Evolutionary conservation across 306 rosid species (phyloP).

Genomic region (Astragalus glycyphyllos): DNA sequence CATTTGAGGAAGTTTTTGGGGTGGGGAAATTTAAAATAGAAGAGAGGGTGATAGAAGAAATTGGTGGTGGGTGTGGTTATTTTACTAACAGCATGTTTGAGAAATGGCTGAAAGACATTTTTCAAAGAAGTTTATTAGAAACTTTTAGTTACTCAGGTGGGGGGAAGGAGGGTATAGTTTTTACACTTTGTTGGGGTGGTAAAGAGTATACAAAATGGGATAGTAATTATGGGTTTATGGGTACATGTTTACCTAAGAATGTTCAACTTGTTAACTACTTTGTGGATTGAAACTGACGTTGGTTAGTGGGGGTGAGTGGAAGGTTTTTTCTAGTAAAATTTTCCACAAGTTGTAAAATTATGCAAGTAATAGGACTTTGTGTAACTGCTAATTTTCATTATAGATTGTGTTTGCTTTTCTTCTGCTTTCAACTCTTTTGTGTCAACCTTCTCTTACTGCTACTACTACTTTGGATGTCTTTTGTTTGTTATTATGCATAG

Average conservation of each 20-base stretch:
- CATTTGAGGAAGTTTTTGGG: constrained; percentile 63
- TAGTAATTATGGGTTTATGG: constrained; percentile 80
- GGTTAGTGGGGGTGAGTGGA: constrained; percentile 34
- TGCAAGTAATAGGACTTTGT: constrained; percentile 50
- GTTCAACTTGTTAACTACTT: constrained; percentile 71
- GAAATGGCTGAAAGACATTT: constrained; percentile 87
- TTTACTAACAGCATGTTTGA: constrained; percentile 86
- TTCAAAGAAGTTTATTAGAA: constrained; percentile 69
- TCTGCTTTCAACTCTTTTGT: constrained; percentile 18
- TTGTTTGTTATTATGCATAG: too few species aligned
- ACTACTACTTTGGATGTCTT: too few species aligned
- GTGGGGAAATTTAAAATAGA: constrained; percentile 69
- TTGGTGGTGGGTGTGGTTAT: constrained; percentile 64
- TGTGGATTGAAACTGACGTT: constrained; percentile 60
- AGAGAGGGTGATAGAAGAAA: constrained; percentile 71
- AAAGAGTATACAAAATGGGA: constrained; percentile 66
- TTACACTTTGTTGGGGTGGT: constrained; percentile 86
- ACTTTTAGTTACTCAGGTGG: constrained; percentile 59
- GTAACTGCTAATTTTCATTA: constrained; percentile 70
- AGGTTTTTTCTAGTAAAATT: constrained; percentile 43
- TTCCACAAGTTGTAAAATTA: constrained; percentile 46
- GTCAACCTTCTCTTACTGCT: neutral
- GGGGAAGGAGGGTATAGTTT: constrained; percentile 68
- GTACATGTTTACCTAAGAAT: constrained; percentile 77
- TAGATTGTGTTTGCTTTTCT: constrained; percentile 55